Evolutionary conservation across 169 alveolate species (phyloP).

Genomic region (Cryptosporidium xiaoi): DNA sequence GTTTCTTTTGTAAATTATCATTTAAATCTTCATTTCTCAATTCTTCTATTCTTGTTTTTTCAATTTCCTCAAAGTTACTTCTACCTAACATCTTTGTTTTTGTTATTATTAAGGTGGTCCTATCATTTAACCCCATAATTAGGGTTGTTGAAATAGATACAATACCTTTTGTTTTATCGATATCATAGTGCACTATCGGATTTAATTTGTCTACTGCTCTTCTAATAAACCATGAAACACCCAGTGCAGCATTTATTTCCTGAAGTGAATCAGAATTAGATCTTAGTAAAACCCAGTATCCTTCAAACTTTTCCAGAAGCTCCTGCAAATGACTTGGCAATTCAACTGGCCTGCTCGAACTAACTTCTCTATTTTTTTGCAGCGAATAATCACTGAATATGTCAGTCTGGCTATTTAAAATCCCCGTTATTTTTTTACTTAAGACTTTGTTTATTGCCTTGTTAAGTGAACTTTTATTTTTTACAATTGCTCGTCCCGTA

Average conservation of each 20-base stretch:
- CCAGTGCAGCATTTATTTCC: constrained; percentile 70
- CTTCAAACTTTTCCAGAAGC: constrained; percentile 42
- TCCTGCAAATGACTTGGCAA: constrained; percentile 12
- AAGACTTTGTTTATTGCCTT: constrained; percentile 31
- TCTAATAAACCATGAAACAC: constrained; percentile 71
- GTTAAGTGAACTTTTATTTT: constrained; percentile 44
- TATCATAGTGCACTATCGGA: constrained; percentile 70
- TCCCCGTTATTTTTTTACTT: constrained; percentile 15
- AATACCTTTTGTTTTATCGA: constrained; percentile 45
- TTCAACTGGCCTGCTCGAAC: constrained; percentile 43
- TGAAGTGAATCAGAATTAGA: constrained; percentile 67
- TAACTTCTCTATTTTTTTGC: neutral
- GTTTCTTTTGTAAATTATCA: constrained; percentile 9
- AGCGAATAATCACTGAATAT: neutral
- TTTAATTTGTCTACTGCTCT: constrained; percentile 66
- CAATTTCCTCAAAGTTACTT: constrained; percentile 50
- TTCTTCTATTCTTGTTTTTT: constrained; percentile 48
- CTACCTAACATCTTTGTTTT: constrained; percentile 37
- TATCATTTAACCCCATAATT: constrained; percentile 65
- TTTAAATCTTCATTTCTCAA: constrained; percentile 24
- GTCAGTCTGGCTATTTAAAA: constrained; percentile 16
- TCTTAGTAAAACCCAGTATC: constrained; percentile 63
- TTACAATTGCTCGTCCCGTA: constrained; percentile 40
- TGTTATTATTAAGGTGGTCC: constrained; percentile 37
- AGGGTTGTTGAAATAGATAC: constrained; percentile 60